Evolutionary conservation across 176 grass and related monocot species (phyloP).

Genomic region (Carex cristatella): DNA sequence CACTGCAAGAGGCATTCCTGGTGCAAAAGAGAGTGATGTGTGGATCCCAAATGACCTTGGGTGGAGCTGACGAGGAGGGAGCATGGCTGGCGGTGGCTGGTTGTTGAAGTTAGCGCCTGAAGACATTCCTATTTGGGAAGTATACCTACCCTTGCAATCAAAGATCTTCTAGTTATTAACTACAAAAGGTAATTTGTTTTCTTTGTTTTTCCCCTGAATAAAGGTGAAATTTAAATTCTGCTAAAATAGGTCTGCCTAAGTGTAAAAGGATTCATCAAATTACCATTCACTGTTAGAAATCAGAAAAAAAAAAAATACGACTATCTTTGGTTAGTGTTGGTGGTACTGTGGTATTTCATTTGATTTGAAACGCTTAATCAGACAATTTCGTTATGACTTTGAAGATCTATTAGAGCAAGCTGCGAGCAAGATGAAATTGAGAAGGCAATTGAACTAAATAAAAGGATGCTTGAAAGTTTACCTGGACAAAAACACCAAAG

Average conservation of each 20-base stretch:
- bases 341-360: no score
- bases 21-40: constrained; percentile 55
- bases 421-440: no score
- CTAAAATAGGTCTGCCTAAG: neutral
- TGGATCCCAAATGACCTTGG: constrained; percentile 48
- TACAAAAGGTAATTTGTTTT: neutral
- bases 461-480: no score
- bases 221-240: neutral
- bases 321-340: no score
- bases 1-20: constrained; percentile 42
- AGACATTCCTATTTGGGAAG: constrained; percentile 50
- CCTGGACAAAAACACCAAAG: no score
- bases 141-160: neutral
- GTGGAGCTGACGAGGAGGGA: constrained; percentile 38
- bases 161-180: neutral
- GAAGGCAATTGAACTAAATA: no score
- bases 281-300: no score
- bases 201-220: neutral
- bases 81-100: constrained; percentile 20
- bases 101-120: constrained; percentile 53
- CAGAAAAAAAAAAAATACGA: no score
- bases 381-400: no score
- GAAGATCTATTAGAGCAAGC: no score
- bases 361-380: no score
- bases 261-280: neutral